Evolutionary conservation across 257 asterid species (phyloP), one percentile per base, ranked within the genome.

Genomic region (Echium plantagineum): DNA sequence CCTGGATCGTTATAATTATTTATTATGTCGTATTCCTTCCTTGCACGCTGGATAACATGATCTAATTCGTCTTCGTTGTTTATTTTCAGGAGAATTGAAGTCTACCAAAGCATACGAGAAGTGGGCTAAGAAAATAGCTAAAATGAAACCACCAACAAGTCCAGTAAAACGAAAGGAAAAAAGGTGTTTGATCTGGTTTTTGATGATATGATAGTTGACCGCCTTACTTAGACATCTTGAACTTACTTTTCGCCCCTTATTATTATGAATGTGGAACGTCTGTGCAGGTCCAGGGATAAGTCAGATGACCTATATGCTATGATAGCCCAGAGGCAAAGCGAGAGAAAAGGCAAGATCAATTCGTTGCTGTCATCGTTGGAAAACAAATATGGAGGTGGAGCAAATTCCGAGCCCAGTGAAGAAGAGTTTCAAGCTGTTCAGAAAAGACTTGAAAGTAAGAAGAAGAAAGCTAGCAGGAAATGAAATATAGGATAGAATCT

Each of bases 401-500:
- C 77, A 30, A 68, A 38, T 38, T 66, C 85, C 1, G 89, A 86
- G 67, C 98, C 98, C 42, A 86, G 85, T 63, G 95, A 91, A 66
- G 97, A 84, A 74, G 98, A 93, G 70, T 89, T 93, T 52, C 94
- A 86, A 86, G 95, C 97, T 70, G 83, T 88, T 66, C 81, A 81
- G 31, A 71, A 38, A 59, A 93, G 70, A 68, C 78, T 93, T 2
- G 96, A 86, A 74, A 76, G 83, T 21, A 79, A 75, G 61, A 81
- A 75, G 61, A 81, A 66, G 75, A 68, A 61, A 58, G 83, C 87
- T 30, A 88, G 54, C 85, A 88, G 75, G 67, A 79, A 19, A 88
- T 85, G 82, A 73, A 75, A 73, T 38, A 60, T 26, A 57, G 61
- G 24, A 48, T 15, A 42, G 49, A 42, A 42, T 17, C 15, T 42